Conservation (phyloP, 2,329 filamentous ascomycete species). For the Apiospora marii region DNA sequence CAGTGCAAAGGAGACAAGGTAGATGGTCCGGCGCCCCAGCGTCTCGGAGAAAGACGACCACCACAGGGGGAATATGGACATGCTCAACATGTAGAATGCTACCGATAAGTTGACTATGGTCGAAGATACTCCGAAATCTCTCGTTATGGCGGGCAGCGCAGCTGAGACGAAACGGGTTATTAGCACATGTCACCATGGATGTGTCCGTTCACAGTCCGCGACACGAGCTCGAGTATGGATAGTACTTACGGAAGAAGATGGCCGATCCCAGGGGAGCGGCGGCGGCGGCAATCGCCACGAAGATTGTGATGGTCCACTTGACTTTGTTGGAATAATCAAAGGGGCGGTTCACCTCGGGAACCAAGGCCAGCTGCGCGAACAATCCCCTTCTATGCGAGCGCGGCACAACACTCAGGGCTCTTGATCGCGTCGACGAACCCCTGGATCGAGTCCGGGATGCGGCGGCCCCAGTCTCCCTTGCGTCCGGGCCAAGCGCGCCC, state of each 20-base stretch:
- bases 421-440: conserved; percentile 25
- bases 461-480: neutral
- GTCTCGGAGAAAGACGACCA: conserved; percentile 84
- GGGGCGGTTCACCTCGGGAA: conserved; percentile 82
- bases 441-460: conserved; percentile 14
- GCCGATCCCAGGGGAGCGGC: conserved; percentile 84
- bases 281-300: conserved; percentile 79
- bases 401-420: conserved; percentile 26
- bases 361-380: conserved; percentile 71
- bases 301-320: conserved; percentile 86
- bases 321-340: conserved; percentile 74
- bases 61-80: conserved; percentile 88
- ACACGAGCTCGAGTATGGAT: neutral
- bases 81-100: conserved; percentile 81
- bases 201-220: neutral
- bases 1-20: conserved; percentile 75
- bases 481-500: neutral
- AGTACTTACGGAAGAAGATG: conserved; percentile 77
- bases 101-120: conserved; percentile 79
- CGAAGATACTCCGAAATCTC: conserved; percentile 66
- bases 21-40: conserved; percentile 78
- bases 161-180: conserved; percentile 54
- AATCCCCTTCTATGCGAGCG: conserved; percentile 25
- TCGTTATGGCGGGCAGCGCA: conserved; percentile 69
- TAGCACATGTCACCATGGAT: conserved; percentile 25